phyloP scores from a whole-genome alignment of 2,329 filamentous ascomycete genomes.

The Chaetoscypha palmicola region DNA sequence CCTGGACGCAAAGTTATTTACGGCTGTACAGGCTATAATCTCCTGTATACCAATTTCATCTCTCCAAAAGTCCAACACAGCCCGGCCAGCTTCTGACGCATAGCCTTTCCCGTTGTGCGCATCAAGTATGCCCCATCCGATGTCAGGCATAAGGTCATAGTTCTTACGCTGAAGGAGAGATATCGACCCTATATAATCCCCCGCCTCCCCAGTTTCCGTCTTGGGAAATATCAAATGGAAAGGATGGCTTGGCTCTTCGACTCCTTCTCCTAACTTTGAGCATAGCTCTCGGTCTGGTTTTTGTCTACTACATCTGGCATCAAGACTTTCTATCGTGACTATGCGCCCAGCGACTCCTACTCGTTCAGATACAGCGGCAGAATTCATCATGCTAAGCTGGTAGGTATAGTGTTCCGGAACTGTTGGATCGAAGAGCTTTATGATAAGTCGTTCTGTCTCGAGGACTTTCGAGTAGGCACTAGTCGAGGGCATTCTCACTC shows the following conservation, averaged over 20 bases:
- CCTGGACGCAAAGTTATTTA: slow-evolving; percentile 16
- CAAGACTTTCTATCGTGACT: not conserved
- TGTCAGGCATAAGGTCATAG: slow-evolving; percentile 17
- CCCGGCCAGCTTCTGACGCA: slow-evolving; percentile 23
- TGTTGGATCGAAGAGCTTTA: not conserved
- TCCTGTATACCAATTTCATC: slow-evolving; percentile 13
- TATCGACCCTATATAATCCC: not conserved
- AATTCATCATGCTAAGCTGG: not conserved
- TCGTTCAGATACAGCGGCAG: not conserved
- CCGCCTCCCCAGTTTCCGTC: not conserved
- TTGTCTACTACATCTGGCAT: not conserved
- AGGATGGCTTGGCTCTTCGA: not conserved
- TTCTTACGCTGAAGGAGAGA: slow-evolving; percentile 1
- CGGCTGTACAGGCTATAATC: slow-evolving; percentile 21
- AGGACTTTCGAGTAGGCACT: not conserved
- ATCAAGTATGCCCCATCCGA: slow-evolving; percentile 24
- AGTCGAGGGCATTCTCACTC: too few species aligned
- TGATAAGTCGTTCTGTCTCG: not conserved
- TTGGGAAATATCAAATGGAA: not conserved
- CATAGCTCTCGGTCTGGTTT: not conserved
- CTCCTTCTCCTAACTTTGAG: not conserved
- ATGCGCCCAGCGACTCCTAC: not conserved
- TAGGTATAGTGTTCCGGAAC: not conserved
- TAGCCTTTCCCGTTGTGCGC: slow-evolving; percentile 26
- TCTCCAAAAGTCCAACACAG: slow-evolving; percentile 18